Conservation (phyloP, 2,329 filamentous ascomycete genomes). For the Aspergillus proliferans region DNA sequence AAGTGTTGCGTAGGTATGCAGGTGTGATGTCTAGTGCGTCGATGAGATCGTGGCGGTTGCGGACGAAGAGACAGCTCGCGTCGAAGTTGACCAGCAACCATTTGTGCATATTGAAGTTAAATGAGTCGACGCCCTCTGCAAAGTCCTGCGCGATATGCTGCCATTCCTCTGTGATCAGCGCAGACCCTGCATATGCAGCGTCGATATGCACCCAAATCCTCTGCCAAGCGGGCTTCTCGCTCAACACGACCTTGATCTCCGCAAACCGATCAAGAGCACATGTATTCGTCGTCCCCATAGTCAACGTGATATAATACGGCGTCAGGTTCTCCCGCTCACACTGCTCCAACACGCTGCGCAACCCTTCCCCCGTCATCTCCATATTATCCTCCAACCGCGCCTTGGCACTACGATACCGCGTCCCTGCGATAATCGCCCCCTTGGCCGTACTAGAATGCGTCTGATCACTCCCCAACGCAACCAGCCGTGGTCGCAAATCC, state of each 20-base stretch:
- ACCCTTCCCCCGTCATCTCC: slow-evolving; percentile 59
- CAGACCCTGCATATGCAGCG: slow-evolving; percentile 83
- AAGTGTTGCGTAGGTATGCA: slow-evolving; percentile 74
- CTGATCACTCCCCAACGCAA: slow-evolving; percentile 72
- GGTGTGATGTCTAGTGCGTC: slow-evolving; percentile 72
- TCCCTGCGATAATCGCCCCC: slow-evolving; percentile 76
- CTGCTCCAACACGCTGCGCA: slow-evolving; percentile 58
- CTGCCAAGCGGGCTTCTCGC: slow-evolving; percentile 42
- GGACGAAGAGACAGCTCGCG: slow-evolving; percentile 69
- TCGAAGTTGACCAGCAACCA: slow-evolving; percentile 96
- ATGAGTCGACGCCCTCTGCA: slow-evolving; percentile 65
- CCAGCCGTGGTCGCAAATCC: slow-evolving; percentile 62
- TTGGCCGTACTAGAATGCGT: slow-evolving; percentile 83
- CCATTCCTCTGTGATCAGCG: slow-evolving; percentile 75
- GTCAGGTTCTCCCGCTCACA: slow-evolving; percentile 64
- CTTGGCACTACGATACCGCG: slow-evolving; percentile 67
- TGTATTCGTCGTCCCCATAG: slow-evolving; percentile 78
- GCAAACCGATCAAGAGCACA: slow-evolving; percentile 80
- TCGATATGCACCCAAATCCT: slow-evolving; percentile 88
- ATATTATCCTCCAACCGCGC: slow-evolving; percentile 59
- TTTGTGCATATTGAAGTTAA: slow-evolving; percentile 96
- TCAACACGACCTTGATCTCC: slow-evolving; percentile 55
- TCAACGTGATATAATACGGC: slow-evolving; percentile 81
- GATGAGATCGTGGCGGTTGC: slow-evolving; percentile 68
- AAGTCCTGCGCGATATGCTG: slow-evolving; percentile 61